These are phyloP conservation scores for Didymella segeticola DNA, from an alignment of 2,329 filamentous ascomycete species.

Conservation along the genomic window DNA sequence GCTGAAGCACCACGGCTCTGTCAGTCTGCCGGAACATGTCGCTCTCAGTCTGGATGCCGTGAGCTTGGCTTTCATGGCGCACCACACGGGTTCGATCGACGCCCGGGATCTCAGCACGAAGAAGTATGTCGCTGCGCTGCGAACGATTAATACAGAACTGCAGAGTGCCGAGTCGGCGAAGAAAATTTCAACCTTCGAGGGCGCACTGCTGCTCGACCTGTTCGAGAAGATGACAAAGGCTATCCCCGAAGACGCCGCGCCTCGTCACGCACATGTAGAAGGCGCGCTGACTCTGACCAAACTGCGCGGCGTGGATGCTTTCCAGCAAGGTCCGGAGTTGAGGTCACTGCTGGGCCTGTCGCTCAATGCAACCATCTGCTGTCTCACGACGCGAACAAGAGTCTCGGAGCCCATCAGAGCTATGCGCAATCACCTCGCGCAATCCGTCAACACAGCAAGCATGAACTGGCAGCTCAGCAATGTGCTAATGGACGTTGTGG, in stretches of 20 bases:
- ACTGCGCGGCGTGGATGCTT: conserved; percentile 26
- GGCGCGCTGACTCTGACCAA: conserved; percentile 36
- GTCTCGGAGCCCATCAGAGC: conserved; percentile 25
- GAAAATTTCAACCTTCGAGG: conserved; percentile 25
- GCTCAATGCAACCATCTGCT: conserved; percentile 41
- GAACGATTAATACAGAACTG: conserved; percentile 26
- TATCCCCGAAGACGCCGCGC: conserved; percentile 2
- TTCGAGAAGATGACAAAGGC: conserved; percentile 38
- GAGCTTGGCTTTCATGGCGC: conserved; percentile 37
- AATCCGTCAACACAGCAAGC: background rate
- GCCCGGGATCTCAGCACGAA: conserved; percentile 25
- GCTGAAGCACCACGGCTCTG: conserved; percentile 21
- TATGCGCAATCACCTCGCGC: background rate
- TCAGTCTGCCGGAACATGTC: conserved; percentile 27
- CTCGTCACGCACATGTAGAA: conserved; percentile 31
- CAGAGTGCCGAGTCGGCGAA: conserved; percentile 22
- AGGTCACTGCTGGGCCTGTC: conserved; percentile 27
- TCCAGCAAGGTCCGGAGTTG: conserved; percentile 23
- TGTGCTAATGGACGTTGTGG: background rate
- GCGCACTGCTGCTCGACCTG: conserved; percentile 34
- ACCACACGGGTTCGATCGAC: conserved; percentile 23
- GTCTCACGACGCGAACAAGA: conserved; percentile 27
- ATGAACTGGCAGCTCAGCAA: background rate
- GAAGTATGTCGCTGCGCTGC: conserved; percentile 37
- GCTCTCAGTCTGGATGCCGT: conserved; percentile 37